Percentiles rank a stretch among this genome's conserved stretches.
These are phyloP conservation scores for Micractinium sp. DNA, from an alignment of 139 green algal genomes.

Conservation along the genomic window DNA sequence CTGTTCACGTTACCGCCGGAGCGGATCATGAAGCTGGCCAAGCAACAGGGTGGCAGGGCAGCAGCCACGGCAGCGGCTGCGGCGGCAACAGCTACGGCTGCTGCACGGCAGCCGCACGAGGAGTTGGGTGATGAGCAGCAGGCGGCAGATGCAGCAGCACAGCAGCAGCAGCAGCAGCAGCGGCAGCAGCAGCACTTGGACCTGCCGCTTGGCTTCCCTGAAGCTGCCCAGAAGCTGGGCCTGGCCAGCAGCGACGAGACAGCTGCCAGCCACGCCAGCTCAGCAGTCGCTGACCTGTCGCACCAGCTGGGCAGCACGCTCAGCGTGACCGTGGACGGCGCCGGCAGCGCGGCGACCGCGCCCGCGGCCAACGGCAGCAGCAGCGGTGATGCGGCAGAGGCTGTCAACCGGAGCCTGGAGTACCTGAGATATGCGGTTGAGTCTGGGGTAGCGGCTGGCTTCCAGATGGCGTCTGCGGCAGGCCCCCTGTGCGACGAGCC, in stretches of 20 bases:
- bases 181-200: background rate
- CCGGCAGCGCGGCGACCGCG: background rate
- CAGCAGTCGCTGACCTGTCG: constrained; percentile 12
- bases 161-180: constrained; percentile 34
- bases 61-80: background rate
- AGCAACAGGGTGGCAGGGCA: constrained; percentile 11
- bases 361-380: background rate
- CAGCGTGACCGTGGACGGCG: background rate
- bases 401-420: constrained; percentile 16
- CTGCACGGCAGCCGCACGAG: background rate
- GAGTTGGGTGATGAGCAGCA: background rate
- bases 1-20: constrained; percentile 60
- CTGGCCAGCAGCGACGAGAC: constrained; percentile 3
- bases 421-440: constrained; percentile 58
- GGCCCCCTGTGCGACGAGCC: constrained; percentile 98
- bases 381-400: background rate
- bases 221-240: constrained; percentile 39
- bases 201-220: constrained; percentile 32
- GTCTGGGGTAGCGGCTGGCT: constrained; percentile 85
- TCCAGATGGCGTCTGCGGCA: constrained; percentile 85
- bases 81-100: background rate
- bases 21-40: constrained; percentile 47
- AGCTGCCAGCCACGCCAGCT: background rate
- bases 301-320: constrained; percentile 16
- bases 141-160: background rate